Percentiles rank a stretch among this genome's conserved stretches.
Conservation (phyloP, 441 rosid species). For the Hura crepitans region DNA sequence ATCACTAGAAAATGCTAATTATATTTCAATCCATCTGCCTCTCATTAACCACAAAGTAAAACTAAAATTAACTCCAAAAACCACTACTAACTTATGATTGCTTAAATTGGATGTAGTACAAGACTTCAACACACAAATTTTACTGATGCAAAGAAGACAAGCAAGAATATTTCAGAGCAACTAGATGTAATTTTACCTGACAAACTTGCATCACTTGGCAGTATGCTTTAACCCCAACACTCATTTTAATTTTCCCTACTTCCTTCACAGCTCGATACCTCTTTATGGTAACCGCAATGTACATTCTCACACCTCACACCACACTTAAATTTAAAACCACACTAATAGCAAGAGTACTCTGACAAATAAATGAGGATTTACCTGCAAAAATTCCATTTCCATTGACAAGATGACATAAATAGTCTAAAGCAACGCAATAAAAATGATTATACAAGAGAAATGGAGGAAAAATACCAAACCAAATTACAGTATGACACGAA, state of each 20-base stretch:
- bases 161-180: not conserved
- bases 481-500: conserved; percentile 66
- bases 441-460: not conserved
- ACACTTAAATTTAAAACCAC: conserved; percentile 21
- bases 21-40: not conserved
- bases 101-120: not conserved
- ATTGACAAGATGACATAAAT: too few relatives aligned
- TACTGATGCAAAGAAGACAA: not conserved
- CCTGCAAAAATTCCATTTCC: conserved; percentile 30
- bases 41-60: not conserved
- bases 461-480: conserved; percentile 29
- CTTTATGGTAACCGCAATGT: conserved; percentile 59
- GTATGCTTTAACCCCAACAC: conserved; percentile 56
- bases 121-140: not conserved
- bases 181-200: conserved; percentile 43
- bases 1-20: not conserved
- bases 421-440: not conserved
- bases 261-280: conserved; percentile 70
- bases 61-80: not conserved
- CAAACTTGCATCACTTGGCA: conserved; percentile 81
- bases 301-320: conserved; percentile 68
- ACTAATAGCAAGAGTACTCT: conserved; percentile 22
- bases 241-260: conserved; percentile 77
- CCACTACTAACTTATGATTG: not conserved
- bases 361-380: conserved; percentile 20